Evolutionary conservation across 441 rosid species (phyloP), one percentile per base, ranked within the genome.

Genomic region (Erodium moschatum): DNA sequence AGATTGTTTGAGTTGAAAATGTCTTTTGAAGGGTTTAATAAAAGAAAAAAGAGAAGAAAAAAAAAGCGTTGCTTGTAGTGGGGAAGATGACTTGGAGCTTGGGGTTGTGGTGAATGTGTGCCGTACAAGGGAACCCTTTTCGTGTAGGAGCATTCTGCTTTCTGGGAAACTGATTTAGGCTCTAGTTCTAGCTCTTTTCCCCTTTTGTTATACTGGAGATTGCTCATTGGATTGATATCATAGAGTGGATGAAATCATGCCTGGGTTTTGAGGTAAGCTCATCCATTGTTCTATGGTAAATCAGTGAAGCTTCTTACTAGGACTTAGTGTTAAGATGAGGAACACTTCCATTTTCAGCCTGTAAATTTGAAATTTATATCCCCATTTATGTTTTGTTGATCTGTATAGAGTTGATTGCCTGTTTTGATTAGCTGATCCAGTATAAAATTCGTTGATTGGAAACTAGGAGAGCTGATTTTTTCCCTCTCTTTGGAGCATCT

Each of bases 101-200:
- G 4, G 61, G 66, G 18, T 66, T 74, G 68, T 21, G 77, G 75
- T 72, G 82, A 80, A 78, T 82, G 75, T 78, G 80, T 83, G 74
- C 70, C 78, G 71, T 80, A 81, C 54, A 82, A 81, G 85, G 77
- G 72, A 69, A 52, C 75, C 60, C 64, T 50, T 64, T 60, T 9
- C 58, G 15, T 52, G 58, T 52, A n/a, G 42, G 20, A 6, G 66
- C 71, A 60, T 65, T 48, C 20, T 65, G 20, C 66, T 66, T 33
- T 33, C 38, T 33, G 38, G 38, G 38, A 52, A 52, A n/a, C 58
- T 3, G 58, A 52, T 52, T 52, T 52, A 16, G 58, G 58, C 6
- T n/a, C 2, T 15, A n/a, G 19, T 52, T 52, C 19, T 52, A 1
- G 13, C 69, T 52, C 13, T 52, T 0, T 50, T 0, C 12, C 46